Conservation (phyloP, 2,329 filamentous ascomycete genomes). For the Aureobasidium sp. region DNA sequence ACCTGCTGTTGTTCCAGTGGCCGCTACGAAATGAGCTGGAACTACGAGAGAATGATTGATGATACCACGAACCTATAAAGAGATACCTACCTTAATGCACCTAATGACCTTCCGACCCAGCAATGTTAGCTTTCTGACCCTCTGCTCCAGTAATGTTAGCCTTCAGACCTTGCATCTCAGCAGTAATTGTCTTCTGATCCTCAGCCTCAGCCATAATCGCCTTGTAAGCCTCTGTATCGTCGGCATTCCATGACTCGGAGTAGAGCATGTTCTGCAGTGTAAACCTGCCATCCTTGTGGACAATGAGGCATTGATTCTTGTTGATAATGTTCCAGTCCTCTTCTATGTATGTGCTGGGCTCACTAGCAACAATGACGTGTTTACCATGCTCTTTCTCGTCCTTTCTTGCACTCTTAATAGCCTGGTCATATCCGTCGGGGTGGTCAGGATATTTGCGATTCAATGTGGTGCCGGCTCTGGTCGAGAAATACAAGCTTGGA, state of each 20-base stretch:
- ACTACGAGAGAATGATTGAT: background rate
- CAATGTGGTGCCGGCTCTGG: constrained; percentile 44
- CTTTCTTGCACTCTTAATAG: constrained; percentile 26
- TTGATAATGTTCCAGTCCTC: constrained; percentile 47
- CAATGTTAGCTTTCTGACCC: background rate
- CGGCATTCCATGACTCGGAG: constrained; percentile 33
- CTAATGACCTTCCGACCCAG: background rate
- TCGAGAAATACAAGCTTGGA: constrained; percentile 45
- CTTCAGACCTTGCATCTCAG: constrained; percentile 22
- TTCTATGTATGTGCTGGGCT: constrained; percentile 48
- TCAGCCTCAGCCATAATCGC: background rate
- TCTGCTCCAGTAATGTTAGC: background rate
- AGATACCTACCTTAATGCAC: background rate
- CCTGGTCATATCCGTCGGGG: constrained; percentile 36
- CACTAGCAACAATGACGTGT: constrained; percentile 49
- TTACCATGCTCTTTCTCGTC: constrained; percentile 38
- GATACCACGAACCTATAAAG: background rate
- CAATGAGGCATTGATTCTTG: constrained; percentile 40
- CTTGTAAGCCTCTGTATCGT: constrained; percentile 22
- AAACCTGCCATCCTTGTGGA: constrained; percentile 31
- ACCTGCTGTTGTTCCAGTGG: background rate
- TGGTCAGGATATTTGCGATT: constrained; percentile 48
- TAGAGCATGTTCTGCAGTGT: constrained; percentile 29
- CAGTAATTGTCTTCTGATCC: background rate
- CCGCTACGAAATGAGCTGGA: background rate